Evolutionary conservation across 2,329 filamentous ascomycete species (phyloP).

Genomic region (Sclerotinia subarctica): DNA sequence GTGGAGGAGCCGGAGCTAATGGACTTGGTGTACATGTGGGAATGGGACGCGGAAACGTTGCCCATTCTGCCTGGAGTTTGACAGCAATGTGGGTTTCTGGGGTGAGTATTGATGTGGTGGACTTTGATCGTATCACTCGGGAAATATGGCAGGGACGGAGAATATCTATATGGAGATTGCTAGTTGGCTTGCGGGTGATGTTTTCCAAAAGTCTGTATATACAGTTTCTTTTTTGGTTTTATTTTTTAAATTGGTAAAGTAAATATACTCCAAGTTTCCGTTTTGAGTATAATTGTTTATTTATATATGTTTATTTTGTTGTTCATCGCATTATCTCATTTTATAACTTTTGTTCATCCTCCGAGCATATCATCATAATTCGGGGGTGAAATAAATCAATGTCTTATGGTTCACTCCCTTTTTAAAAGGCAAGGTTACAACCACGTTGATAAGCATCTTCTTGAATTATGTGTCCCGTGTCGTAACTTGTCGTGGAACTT

Average conservation of each 20-base stretch:
- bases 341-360: not conserved
- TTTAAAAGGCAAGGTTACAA: not conserved
- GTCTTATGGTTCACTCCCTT: too few species aligned
- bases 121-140: conserved; percentile 52
- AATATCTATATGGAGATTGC: conserved; percentile 2
- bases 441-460: not conserved
- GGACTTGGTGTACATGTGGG: conserved; percentile 46
- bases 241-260: not conserved
- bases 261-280: too few species aligned
- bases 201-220: not conserved
- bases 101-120: not conserved
- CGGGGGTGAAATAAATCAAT: not conserved
- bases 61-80: conserved; percentile 44
- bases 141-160: conserved; percentile 37
- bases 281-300: not conserved
- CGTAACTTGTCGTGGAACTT: not conserved
- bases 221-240: too few species aligned
- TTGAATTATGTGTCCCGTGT: not conserved
- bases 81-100: not conserved
- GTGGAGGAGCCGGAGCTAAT: conserved; percentile 33
- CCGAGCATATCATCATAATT: not conserved
- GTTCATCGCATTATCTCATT: too few species aligned
- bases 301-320: not conserved
- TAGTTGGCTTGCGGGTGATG: not conserved
- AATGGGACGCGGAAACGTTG: conserved; percentile 46